Evolutionary conservation across 495 filamentous ascomycete genomes (phyloP), one percentile per base, ranked within the genome.

Genomic region (Xanthoparmelia taractica): DNA sequence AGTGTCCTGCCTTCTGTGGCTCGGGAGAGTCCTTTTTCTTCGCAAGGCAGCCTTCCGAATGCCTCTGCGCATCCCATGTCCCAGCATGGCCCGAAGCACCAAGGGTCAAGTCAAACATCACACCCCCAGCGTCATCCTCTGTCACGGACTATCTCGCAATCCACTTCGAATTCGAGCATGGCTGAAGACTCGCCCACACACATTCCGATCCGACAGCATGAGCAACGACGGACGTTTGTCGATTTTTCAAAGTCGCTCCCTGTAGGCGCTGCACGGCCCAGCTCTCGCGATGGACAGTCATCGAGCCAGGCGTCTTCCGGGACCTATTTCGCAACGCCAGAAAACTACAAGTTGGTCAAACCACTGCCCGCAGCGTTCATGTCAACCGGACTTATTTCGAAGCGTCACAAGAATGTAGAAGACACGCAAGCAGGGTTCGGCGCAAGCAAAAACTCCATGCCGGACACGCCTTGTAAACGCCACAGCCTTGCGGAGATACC

Each of bases 401-500:
- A 97, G 77, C 84, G 69, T 79, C 90, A 77, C 71, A 87, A 75
- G 76, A 82, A 73, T 76, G 78, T 78, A 4, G 83, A 86, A 50
- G 77, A 83, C 17, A 76, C 78, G 37, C 77, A 78, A 57, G 75
- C 69, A 38, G 63, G 64, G 33, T 65, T 73, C 25, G 73, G 74
- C 37, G 77, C 73, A 15, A 82, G 78, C 69, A 82, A 80, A 63
- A 70, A 66, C 34, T 74, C 76, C 38, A 90, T 94, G 82, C 94
- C 95, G 0, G 94, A 97, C 71, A 98, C 94, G 20, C 94, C 94
- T 11, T 97, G 94, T 76, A 98, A 97, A 78, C 86, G 90, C 68
- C 82, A 83, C 34, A 76, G 78, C 54, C 85, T 84, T 72, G 70
- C 85, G 59, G 85, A 89, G 73, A 75, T 84, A 57, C 82, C 87